A percentile compares a stretch with the other conserved stretches of the same genome.
phyloP scores from a whole-genome alignment of 1,284 basidiomycete species.

The Singerocomus inundabilis region DNA sequence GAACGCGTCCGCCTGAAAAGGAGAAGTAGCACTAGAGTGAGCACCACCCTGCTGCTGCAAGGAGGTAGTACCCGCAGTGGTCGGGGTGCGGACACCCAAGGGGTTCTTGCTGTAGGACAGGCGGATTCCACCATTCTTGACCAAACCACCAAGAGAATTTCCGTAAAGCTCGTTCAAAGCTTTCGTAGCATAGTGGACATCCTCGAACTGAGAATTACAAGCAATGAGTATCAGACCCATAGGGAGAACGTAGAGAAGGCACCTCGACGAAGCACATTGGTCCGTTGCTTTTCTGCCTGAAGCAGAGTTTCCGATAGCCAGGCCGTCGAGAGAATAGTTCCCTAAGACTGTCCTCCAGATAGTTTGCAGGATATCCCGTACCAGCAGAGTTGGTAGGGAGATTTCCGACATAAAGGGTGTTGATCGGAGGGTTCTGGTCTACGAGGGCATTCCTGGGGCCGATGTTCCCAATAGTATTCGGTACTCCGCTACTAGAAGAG shows the following conservation, averaged over 20 bases:
- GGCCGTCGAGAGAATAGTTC: conserved; percentile 76
- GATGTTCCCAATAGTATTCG: conserved; percentile 17
- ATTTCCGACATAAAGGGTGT: conserved; percentile 94
- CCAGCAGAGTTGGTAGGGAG: conserved; percentile 70
- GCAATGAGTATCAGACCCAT: conserved; percentile 11
- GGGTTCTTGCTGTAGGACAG: conserved; percentile 97
- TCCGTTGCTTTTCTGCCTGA: conserved; percentile 92
- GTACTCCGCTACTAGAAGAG: conserved; percentile 30
- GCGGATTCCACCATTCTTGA: conserved; percentile 93
- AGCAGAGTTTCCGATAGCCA: conserved; percentile 91
- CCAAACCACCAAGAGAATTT: conserved; percentile 83
- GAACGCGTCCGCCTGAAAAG: conserved; percentile 39
- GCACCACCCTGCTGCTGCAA: conserved; percentile 49
- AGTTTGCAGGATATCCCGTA: conserved; percentile 64
- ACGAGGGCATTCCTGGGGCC: conserved; percentile 58
- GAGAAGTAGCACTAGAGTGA: conserved; percentile 27
- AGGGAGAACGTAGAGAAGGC: conserved; percentile 21
- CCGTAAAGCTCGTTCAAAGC: conserved; percentile 90
- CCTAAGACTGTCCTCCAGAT: conserved; percentile 83
- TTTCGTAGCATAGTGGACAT: conserved; percentile 80
- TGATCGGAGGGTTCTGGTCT: conserved; percentile 92
- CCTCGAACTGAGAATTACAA: conserved; percentile 70
- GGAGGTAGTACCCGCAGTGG: conserved; percentile 50
- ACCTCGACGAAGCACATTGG: conserved; percentile 98
- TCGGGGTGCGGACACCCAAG: conserved; percentile 79